Evolutionary conservation across 1,139 yeast genomes (phyloP).

Genomic region (Candida dubliniensis): DNA sequence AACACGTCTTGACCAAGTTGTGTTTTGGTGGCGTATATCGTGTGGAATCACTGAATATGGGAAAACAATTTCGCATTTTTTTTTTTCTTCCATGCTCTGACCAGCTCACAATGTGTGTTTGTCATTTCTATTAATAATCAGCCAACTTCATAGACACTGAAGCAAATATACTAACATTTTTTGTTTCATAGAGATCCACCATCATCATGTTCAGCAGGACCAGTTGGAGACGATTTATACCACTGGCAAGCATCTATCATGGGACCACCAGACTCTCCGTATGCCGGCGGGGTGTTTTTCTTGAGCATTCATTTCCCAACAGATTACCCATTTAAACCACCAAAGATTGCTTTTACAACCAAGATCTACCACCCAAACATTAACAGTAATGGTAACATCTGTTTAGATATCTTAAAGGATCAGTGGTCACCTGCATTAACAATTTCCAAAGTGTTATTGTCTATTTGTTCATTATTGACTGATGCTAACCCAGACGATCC

Average conservation of each 20-base stretch:
- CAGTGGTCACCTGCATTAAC: conserved; percentile 94
- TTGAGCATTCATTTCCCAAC: conserved; percentile 92
- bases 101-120: too few relatives aligned
- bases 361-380: conserved; percentile 90
- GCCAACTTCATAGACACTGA: not conserved
- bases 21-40: too few relatives aligned
- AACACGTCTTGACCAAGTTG: too few relatives aligned
- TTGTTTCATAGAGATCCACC: conserved; percentile 81
- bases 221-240: conserved; percentile 93
- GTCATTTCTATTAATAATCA: not conserved
- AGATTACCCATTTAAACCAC: conserved; percentile 93
- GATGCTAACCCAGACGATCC: conserved; percentile 99
- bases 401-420: conserved; percentile 81
- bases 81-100: too few relatives aligned
- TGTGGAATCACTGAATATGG: too few relatives aligned
- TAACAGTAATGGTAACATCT: conserved; percentile 84
- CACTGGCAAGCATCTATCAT: conserved; percentile 97
- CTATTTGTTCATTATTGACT: conserved; percentile 87
- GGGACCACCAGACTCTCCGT: conserved; percentile 95
- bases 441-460: conserved; percentile 82
- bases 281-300: conserved; percentile 91
- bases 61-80: too few relatives aligned
- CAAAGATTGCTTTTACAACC: conserved; percentile 87
- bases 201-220: conserved; percentile 98
- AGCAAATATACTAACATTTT: conserved; percentile 28